These are phyloP conservation scores for Kalmanozyma brasiliensis DNA, from an alignment of 1,284 basidiomycete genomes.

Conservation along the genomic window DNA sequence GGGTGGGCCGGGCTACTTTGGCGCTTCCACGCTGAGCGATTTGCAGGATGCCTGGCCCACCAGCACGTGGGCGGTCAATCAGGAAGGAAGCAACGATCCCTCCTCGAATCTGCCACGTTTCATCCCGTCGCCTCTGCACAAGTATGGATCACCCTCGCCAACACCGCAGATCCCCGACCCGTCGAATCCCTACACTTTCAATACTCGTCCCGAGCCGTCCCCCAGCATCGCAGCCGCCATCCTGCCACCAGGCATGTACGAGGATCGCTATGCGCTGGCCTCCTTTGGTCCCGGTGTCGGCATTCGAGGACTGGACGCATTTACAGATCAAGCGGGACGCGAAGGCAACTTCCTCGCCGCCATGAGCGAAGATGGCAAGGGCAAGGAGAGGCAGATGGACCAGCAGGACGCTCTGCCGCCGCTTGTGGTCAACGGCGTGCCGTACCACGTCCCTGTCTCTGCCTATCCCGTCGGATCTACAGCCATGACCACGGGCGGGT, in stretches of 20 bases:
- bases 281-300: constrained; percentile 56
- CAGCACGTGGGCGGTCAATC: constrained; percentile 42
- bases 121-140: constrained; percentile 41
- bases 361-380: constrained; percentile 25
- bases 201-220: constrained; percentile 15
- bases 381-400: constrained; percentile 28
- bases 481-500: constrained; percentile 86
- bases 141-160: constrained; percentile 32
- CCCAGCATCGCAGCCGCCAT: constrained; percentile 30
- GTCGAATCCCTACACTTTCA: constrained; percentile 31
- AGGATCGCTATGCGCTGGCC: constrained; percentile 45
- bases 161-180: constrained; percentile 17
- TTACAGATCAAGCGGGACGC: constrained; percentile 56
- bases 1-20: constrained; percentile 20
- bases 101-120: constrained; percentile 31
- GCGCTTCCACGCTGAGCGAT: constrained; percentile 39
- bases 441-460: constrained; percentile 62
- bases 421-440: constrained; percentile 50
- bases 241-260: constrained; percentile 52
- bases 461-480: constrained; percentile 76
- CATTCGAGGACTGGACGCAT: constrained; percentile 51
- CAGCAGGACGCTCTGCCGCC: constrained; percentile 14
- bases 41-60: constrained; percentile 49
- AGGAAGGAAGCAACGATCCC: constrained; percentile 29
- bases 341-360: constrained; percentile 37